Base-by-base conservation (phyloP, 1,284 basidiomycete species). In the Serendipita sp. region DNA sequence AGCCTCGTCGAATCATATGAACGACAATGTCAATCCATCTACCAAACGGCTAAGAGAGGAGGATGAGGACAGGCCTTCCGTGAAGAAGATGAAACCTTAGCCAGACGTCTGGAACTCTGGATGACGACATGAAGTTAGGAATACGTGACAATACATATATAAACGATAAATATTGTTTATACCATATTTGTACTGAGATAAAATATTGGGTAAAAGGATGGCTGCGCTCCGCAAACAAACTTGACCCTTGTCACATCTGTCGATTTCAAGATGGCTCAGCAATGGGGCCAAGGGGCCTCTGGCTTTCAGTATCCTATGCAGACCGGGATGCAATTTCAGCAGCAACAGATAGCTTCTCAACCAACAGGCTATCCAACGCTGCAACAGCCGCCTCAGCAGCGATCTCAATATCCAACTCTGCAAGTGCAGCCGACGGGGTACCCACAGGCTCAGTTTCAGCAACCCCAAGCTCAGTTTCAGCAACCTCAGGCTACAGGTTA, bases 291-390 rank as follows among this genome's bases (percentile, higher is more conserved):
- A 65, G 74, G 78, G 71, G 83, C 75, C 75, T 78, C 67, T 17
- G 83, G 83, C 35, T 84, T 71, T 63, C 80, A 82, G 69, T 81
- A 81, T 68, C 79, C 83, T 30, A 73, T 79, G 70, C 79, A 80
- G 65, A 83, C 83, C 1, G 83, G 86, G 61, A 84, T 76, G 66
- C 72, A 72, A 63, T 73, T 73, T 62, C 77, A 78, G 67, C 78
- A 75, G 64, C 71, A 71, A 63, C 66, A 65, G 1, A 34, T 69
- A 5, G 64, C 63, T 38, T 49, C 61, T 2, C 71, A 71, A 60
- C 66, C 62, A 29, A 71, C 70, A 2, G 70, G 70, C 3, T 71
- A 64, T 62, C 50, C 66, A 3, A 62, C 60, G 30, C 47, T 61
- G 13, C 66, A 65, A 63, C 66, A 68, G 53, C 69, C 67, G 26